These are phyloP conservation scores for Ichthyophthirius multifiliis DNA, from an alignment of 169 alveolate species.

Conservation along the genomic window DNA sequence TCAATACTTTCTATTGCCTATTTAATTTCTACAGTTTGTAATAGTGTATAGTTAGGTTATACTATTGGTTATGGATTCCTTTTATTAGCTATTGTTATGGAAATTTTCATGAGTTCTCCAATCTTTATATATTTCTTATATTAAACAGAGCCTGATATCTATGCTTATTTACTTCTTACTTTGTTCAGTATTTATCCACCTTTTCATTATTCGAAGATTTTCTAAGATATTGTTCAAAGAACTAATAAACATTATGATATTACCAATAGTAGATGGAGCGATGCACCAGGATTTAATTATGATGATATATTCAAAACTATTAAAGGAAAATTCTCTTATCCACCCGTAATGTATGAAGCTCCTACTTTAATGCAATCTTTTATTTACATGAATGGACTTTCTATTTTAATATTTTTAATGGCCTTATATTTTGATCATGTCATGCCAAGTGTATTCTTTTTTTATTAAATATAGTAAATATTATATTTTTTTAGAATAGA, in stretches of 20 bases:
- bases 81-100: conserved; percentile 34
- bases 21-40: conserved; percentile 29
- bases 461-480: conserved; percentile 5
- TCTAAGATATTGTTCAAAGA: conserved; percentile 36
- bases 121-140: conserved; percentile 11
- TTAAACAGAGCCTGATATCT: conserved; percentile 27
- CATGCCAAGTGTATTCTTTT: conserved; percentile 19
- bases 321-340: conserved; percentile 23
- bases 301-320: conserved; percentile 20
- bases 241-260: conserved; percentile 36
- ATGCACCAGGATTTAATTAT: conserved; percentile 37
- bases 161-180: conserved; percentile 11
- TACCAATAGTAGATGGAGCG: conserved; percentile 36
- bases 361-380: conserved; percentile 27
- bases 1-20: conserved; percentile 39
- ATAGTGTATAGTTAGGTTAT: conserved; percentile 34
- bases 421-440: conserved; percentile 53
- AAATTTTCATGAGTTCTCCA: conserved; percentile 23
- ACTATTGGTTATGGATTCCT: conserved; percentile 47
- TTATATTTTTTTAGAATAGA: conserved; percentile 3
- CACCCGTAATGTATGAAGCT: conserved; percentile 10
- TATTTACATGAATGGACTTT: conserved; percentile 2
- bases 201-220: conserved; percentile 37
- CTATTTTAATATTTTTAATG: conserved; percentile 14
- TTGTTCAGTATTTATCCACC: conserved; percentile 42